Base-by-base conservation (phyloP, 306 rosid species). In the Rosa persica region DNA sequence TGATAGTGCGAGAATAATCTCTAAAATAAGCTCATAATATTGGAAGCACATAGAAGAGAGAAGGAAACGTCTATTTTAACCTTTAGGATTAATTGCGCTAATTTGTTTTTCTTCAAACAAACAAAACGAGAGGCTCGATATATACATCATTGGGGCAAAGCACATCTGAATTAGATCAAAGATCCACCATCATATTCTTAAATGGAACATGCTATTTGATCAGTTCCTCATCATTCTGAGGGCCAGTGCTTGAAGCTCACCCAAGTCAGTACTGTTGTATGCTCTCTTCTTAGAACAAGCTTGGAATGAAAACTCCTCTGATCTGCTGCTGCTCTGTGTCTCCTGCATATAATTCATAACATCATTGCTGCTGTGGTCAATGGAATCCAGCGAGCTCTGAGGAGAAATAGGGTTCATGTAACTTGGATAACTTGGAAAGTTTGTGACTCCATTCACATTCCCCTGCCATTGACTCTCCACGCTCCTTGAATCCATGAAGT, bases 241-340 rank as follows among this genome's bases (percentile, higher is more conserved):
- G 38, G 99, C 99, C 72, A 96, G 73, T 66, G 88, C 93, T 76
- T 96, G 97, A 79, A 96, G 93, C 86, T 96, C 99, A 34, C 98
- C 95, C 87, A 92, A 81, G 72, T 92, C 95, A 77, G 23, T 74
- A 48, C 74, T 76, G 70, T 78, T 80, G 36, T 67, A 72, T 40
- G 85, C 75, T 78, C 86, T 90, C 82, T 73, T 90, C 86, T 76
- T 94, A 38, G 86, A 73, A 71, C 77, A 85, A 38, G 69, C 48
- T 73, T 83, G 78, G 67, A 85, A 48, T 75, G 82, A 75, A 67
- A 86, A 83, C 48, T 88, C 78, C 42, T 89, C 89, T 36, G 42
- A 30, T 49, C 86, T 81, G 55, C 81, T 81, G 49, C 80, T 66
- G 77, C 90, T 89, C 52, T 86, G 86, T 47, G 81, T 81, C 48